Conservation (phyloP, 2,329 filamentous ascomycete species). For the Fusarium dimerum region DNA sequence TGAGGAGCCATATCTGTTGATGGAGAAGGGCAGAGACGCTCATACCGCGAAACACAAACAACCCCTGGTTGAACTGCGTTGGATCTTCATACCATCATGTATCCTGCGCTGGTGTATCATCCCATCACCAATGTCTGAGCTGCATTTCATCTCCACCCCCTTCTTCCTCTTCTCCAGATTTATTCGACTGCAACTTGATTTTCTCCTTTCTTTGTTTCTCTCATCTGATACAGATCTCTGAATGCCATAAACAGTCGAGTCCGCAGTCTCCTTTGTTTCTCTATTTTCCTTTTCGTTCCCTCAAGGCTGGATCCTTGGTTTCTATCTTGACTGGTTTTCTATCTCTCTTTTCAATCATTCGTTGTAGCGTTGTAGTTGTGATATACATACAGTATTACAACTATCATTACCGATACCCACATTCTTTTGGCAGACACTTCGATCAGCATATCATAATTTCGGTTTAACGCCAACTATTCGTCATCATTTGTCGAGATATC, state of each 20-base stretch:
- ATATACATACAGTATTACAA: background rate
- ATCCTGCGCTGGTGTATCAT: conserved; percentile 19
- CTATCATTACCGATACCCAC: background rate
- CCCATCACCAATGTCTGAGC: conserved; percentile 11
- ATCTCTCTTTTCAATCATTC: background rate
- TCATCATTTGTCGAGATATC: no score
- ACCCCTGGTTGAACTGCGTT: background rate
- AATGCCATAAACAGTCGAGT: conserved; percentile 20
- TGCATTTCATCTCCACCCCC: background rate
- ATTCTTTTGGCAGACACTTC: background rate
- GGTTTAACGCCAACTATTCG: no score
- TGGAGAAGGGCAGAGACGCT: conserved; percentile 6
- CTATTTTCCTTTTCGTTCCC: conserved; percentile 18
- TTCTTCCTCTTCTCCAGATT: conserved; percentile 11
- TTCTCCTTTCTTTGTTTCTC: conserved; percentile 15
- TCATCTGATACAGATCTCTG: conserved; percentile 11
- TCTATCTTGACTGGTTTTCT: background rate
- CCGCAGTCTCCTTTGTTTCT: conserved; percentile 14
- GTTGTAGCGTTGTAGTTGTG: background rate
- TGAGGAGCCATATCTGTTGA: background rate
- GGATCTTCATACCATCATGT: conserved; percentile 12
- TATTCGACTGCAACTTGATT: background rate
- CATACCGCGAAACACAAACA: conserved; percentile 9
- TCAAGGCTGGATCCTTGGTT: conserved; percentile 29
- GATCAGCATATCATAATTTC: background rate